Evolutionary conservation across 73 alveolate genomes (phyloP), one percentile per base, ranked within the genome.

Genomic region (Symbiodinium pilosum): DNA sequence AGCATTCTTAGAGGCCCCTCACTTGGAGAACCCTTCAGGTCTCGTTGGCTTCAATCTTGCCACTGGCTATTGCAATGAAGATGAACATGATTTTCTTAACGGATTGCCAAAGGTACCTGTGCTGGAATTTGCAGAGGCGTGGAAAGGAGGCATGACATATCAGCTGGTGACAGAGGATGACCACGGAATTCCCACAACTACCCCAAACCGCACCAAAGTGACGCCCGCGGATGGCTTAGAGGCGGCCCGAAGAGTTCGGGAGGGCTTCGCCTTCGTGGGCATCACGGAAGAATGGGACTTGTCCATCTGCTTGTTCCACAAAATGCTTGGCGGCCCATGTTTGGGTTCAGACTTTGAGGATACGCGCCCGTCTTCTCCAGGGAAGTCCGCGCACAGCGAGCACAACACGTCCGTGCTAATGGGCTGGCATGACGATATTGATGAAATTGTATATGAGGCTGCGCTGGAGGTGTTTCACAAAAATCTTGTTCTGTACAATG

Each of bases 211-310:
- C 26, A 26, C 73, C 32, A 54, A 30, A 4, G 26, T n/a, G 73
- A 54, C 73, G 20, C 73, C 12, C 11, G 73, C 20, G 32, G 32
- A 54, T 26, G 73, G 32, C 32, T 26, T 1, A 9, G 73, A 54
- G 73, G 84, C 84, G 16, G 39, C 84, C 12, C 41, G 41, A 36
- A 26, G 84, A 24, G 84, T 69, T 1, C 84, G 84, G 16, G 43
- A 69, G 34, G 84, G 84, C 84, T 69, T 69, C 28, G 83, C 83
- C 28, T 64, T 64, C 83, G 83, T 64, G 16, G 83, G 83, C 32
- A 64, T 64, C 83, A 64, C 40, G 7, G 83, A 64, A 30, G 83
- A 64, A 36, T 64, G 84, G 84, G 39, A n/a, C 84, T 9, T 69
- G 28, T 69, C 84, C 16, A n/a, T 69, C 41, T 69, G 84, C 84